Evolutionary conservation across 2,329 filamentous ascomycete genomes (phyloP), one percentile per base, ranked within the genome.

Genomic region (Cladophialophora carrionii): DNA sequence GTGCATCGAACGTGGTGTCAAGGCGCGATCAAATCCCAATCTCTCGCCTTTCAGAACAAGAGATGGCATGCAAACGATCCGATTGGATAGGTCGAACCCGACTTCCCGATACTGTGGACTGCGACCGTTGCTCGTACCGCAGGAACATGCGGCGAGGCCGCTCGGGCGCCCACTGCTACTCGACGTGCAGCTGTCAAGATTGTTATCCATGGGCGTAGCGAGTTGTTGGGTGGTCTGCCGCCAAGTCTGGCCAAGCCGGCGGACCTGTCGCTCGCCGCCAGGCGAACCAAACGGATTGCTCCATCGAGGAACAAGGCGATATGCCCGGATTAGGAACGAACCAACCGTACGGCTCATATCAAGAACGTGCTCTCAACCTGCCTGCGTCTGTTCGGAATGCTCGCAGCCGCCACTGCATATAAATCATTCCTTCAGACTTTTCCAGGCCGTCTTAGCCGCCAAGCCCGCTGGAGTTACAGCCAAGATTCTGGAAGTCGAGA

Each of bases 401-500:
- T 54, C 29, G 17, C 26, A n/a, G n/a, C 52, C 52, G 52, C 52
- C 29, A 54, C 52, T 8, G 9, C 52, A 60, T 31, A 51, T 52
- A 14, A 22, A 52, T 32, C 1, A n/a, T 41, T 46, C 34, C 29
- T 31, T 29, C 14, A 31, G 8, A 20, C 12, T 31, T 54, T 31
- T 54, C 14, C 22, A 58, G 20, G 31, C 48, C 29, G 12, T 48
- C 29, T 51, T 24, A 43, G n/a, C 41, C 29, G 56, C 43, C 17
- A 58, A 43, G 56, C 43, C 56, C 56, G 56, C 56, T 34, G 41
- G n/a, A 14, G 48, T 51, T 51, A 14, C 56, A 49, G 57, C 48
- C 20, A 43, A 34, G 57, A 31, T 31, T 43, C 31, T 43, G 14
- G 31, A 51, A 60, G 57, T 53, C 57, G 14, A 9, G 31, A 53